Evolutionary conservation across 768 basidiomycete genomes (phyloP).

Genomic region (Suillus spraguei): DNA sequence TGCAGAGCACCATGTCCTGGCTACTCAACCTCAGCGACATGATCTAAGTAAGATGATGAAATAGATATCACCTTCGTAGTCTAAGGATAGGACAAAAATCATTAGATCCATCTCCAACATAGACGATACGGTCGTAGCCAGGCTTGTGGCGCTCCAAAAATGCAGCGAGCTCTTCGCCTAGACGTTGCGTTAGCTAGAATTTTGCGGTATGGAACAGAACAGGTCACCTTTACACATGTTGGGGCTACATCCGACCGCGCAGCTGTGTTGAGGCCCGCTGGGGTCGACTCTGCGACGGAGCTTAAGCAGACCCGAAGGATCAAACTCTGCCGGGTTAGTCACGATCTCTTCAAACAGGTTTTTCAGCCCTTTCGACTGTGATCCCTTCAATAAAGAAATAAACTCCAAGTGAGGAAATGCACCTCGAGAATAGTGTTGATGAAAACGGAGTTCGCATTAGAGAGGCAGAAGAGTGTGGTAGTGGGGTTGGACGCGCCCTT

Average conservation of each 20-base stretch:
- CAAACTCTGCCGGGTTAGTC: slow-evolving; percentile 92
- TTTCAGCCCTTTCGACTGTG: slow-evolving; percentile 73
- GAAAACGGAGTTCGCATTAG: slow-evolving; percentile 92
- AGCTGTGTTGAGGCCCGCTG: slow-evolving; percentile 75
- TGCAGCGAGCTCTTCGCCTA: slow-evolving; percentile 91
- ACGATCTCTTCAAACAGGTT: slow-evolving; percentile 81
- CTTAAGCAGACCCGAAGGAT: slow-evolving; percentile 66
- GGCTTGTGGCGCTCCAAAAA: slow-evolving; percentile 67
- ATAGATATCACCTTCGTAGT: slow-evolving; percentile 61
- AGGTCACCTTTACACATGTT: slow-evolving; percentile 96
- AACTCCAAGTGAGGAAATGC: slow-evolving; percentile 8
- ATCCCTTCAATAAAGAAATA: background rate
- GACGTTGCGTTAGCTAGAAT: background rate
- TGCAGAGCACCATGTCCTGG: slow-evolving; percentile 82
- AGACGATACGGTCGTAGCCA: slow-evolving; percentile 77
- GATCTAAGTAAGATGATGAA: slow-evolving; percentile 1
- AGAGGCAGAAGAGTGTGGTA: slow-evolving; percentile 86
- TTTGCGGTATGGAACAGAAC: background rate
- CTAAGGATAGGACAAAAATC: slow-evolving; percentile 94
- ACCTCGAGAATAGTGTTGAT: slow-evolving; percentile 90
- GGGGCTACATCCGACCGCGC: slow-evolving; percentile 84
- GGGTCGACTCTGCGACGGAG: slow-evolving; percentile 79
- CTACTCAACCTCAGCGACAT: slow-evolving; percentile 39
- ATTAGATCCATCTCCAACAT: slow-evolving; percentile 93
- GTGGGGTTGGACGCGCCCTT: slow-evolving; percentile 62